phyloP scores from a whole-genome alignment of 192 early-diverging fungal species.

The Entomortierella lignicola region DNA sequence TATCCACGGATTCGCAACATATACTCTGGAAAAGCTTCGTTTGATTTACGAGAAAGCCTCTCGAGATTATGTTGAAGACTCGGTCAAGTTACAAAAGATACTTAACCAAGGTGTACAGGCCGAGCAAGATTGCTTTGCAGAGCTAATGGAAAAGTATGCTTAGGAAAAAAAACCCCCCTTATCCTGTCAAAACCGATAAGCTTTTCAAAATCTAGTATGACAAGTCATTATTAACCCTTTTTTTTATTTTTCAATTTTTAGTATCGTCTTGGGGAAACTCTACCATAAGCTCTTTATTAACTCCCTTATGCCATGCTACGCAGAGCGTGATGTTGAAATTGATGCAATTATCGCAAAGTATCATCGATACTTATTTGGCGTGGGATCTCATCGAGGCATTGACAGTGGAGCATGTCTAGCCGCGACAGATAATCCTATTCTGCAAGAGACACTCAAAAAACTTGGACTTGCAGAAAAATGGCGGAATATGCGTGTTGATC shows the following conservation, averaged over 20 bases:
- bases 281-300: constrained; percentile 67
- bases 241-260: constrained; percentile 4
- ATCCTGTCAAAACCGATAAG: no score
- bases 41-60: constrained; percentile 60
- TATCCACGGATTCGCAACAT: constrained; percentile 61
- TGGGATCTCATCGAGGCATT: constrained; percentile 52
- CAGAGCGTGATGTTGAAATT: constrained; percentile 55
- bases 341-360: constrained; percentile 53
- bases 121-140: constrained; percentile 59
- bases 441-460: constrained; percentile 50
- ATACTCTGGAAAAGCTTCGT: constrained; percentile 61
- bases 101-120: constrained; percentile 33
- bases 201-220: background rate
- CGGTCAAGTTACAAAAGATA: constrained; percentile 45
- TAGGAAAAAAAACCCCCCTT: background rate
- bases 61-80: constrained; percentile 49
- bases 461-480: constrained; percentile 45
- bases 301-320: constrained; percentile 55
- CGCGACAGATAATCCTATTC: constrained; percentile 30
- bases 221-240: background rate
- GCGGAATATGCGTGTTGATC: constrained; percentile 37
- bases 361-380: constrained; percentile 42
- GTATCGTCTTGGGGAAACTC: constrained; percentile 61
- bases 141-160: constrained; percentile 65
- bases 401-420: constrained; percentile 53